phyloP scores from a whole-genome alignment of 129 eudicot genomes.

The Escallonia rubra region DNA sequence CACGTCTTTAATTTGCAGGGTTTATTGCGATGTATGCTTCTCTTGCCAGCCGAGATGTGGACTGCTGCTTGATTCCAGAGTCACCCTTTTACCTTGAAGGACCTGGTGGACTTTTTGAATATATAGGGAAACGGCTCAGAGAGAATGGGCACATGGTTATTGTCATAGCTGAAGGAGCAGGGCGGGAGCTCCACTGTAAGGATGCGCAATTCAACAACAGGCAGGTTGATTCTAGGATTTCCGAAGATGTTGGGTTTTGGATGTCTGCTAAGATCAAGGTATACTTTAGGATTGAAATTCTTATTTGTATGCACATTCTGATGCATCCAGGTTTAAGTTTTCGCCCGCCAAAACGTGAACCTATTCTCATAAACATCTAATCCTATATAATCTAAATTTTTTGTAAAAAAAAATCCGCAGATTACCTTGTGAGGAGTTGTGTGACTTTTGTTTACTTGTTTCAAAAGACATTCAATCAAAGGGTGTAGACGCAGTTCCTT shows the following conservation, averaged over 20 bases:
- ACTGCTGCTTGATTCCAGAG: conserved; percentile 89
- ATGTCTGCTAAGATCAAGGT: conserved; percentile 47
- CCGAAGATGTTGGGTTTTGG: conserved; percentile 53
- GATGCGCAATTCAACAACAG: conserved; percentile 2
- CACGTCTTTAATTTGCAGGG: conserved; percentile 41
- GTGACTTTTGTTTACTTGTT: too few species aligned
- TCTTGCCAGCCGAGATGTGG: conserved; percentile 91
- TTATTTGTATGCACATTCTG: too few species aligned
- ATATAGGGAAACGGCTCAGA: conserved; percentile 61
- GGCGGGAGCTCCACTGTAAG: conserved; percentile 44
- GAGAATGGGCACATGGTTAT: conserved; percentile 97
- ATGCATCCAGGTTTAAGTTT: neutral
- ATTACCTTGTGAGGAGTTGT: neutral
- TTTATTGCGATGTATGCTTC: conserved; percentile 97
- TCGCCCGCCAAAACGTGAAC: neutral
- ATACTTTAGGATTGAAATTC: neutral
- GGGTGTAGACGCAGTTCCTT: neutral
- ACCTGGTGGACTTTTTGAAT: conserved; percentile 77
- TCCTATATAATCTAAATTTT: neutral
- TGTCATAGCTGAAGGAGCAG: conserved; percentile 96
- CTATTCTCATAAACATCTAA: neutral
- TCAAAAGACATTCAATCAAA: neutral
- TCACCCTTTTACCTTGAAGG: conserved; percentile 90
- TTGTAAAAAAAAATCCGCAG: neutral
- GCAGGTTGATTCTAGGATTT: conserved; percentile 53